Evolutionary conservation across 2,329 filamentous ascomycete species (phyloP), one percentile per base, ranked within the genome.

Genomic region (Setomelanomma holmii): DNA sequence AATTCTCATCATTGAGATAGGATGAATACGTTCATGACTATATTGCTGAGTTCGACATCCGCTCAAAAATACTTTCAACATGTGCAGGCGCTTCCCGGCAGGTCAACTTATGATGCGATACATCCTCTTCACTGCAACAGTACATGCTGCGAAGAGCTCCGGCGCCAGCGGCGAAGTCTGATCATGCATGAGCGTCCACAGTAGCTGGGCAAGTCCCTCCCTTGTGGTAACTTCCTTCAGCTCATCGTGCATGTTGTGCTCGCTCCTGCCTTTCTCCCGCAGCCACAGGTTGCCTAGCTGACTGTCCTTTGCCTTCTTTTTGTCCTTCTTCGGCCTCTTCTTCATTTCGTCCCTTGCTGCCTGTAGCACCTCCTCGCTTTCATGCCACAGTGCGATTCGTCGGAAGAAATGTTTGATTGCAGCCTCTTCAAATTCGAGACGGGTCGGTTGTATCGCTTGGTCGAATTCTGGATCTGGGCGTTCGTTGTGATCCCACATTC

Each of bases 181-280:
- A 35, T 61, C 58, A 45, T 62, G 58, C 48, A 66, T 40, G 20
- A 67, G 48, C 23, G 63, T 66, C 60, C 54, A 66, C 12, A 67
- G 34, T 16, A 67, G 34, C 41, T 67, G 64, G n/a, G 64, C 64
- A 34, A 67, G 24, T 3, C 64, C 64, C 27, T 67, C 64, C 23
- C 58, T 51, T 16, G 63, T 64, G 16, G 60, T 63, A 40, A 58
- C 54, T 33, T 64, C 53, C 60, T 67, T 65, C 34, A 67, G 51
- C 23, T 56, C 52, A 36, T 64, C 61, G 27, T 41, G 42, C 14
- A 27, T 27, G 11, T 17, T 45, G 36, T 55, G 41, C 3, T 57
- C 52, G 8, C 33, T 23, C n/a, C 50, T 49, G 8, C 45, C 48
- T 42, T 46, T 51, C 33, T 59, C 60, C 42, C 20, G 55, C 19